Percentiles rank a stretch among this genome's conserved stretches.
phyloP scores from a whole-genome alignment of 805 yeast species.

The Ogataea glucozyma region DNA sequence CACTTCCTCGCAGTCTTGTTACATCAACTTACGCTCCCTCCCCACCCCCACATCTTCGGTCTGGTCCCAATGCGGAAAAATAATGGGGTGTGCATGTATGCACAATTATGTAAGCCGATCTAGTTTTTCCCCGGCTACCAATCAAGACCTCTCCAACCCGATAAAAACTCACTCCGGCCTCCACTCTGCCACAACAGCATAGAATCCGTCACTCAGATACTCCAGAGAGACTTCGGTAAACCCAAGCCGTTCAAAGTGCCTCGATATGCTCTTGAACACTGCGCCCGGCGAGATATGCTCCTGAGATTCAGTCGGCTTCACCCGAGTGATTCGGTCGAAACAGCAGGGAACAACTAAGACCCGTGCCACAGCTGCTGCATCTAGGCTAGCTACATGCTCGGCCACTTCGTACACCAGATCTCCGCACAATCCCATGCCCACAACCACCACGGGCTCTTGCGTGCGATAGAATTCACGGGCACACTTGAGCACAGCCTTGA shows the following conservation, averaged over 20 bases:
- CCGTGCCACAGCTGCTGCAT: neutral
- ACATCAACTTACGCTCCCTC: too few species aligned
- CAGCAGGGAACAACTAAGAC: constrained; percentile 27
- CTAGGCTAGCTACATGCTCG: constrained; percentile 13
- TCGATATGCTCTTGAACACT: constrained; percentile 14
- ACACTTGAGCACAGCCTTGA: constrained; percentile 9
- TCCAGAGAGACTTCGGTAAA: constrained; percentile 9
- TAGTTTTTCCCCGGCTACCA: too few species aligned
- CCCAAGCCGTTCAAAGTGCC: constrained; percentile 8
- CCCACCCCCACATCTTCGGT: too few species aligned
- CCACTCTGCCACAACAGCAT: constrained; percentile 11
- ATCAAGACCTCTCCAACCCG: too few species aligned
- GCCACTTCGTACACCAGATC: constrained; percentile 25
- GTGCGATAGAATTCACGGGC: constrained; percentile 14
- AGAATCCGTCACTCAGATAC: constrained; percentile 21
- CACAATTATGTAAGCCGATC: too few species aligned
- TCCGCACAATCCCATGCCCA: constrained; percentile 31
- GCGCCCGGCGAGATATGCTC: neutral
- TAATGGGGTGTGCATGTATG: too few species aligned
- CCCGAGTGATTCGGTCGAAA: constrained; percentile 17
- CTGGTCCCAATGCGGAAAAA: too few species aligned
- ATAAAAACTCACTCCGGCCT: too few species aligned
- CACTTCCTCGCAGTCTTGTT: too few species aligned
- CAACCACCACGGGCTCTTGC: constrained; percentile 13
- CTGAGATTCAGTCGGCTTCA: constrained; percentile 4